phyloP scores from a whole-genome alignment of 768 basidiomycete genomes.

The Mycena floridula region DNA sequence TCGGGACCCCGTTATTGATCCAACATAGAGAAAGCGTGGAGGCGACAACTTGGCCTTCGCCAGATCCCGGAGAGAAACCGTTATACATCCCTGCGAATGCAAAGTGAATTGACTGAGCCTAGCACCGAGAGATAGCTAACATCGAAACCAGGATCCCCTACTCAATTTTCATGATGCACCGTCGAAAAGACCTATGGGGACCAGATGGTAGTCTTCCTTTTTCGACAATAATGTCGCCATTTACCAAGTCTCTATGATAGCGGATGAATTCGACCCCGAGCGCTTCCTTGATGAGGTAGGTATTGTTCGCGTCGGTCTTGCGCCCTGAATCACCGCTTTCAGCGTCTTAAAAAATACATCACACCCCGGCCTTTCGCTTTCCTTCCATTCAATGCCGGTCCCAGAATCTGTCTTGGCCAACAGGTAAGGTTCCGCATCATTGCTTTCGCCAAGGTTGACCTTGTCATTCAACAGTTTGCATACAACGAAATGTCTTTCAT shows the following conservation, averaged over 20 bases:
- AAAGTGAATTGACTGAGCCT: constrained; percentile 25
- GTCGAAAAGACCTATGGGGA: constrained; percentile 63
- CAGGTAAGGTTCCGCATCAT: constrained; percentile 28
- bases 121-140: not conserved
- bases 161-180: constrained; percentile 61
- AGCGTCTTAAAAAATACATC: constrained; percentile 55
- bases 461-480: constrained; percentile 12
- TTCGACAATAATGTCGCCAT: not conserved
- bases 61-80: constrained; percentile 38
- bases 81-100: constrained; percentile 48
- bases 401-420: constrained; percentile 18
- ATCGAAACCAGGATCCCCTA: constrained; percentile 31
- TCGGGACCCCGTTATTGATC: not conserved
- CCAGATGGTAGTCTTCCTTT: constrained; percentile 47
- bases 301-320: too few species aligned
- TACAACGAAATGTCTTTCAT: constrained; percentile 48
- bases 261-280: constrained; percentile 65
- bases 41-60: constrained; percentile 41
- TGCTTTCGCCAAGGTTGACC: constrained; percentile 9
- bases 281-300: constrained; percentile 69
- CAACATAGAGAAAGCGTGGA: constrained; percentile 36
- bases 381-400: constrained; percentile 33
- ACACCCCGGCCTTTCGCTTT: constrained; percentile 65
- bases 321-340: too few species aligned
- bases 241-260: constrained; percentile 26